These are phyloP conservation scores for Aphanoascus verrucosus DNA, from an alignment of 2,329 filamentous ascomycete genomes.

Conservation along the genomic window DNA sequence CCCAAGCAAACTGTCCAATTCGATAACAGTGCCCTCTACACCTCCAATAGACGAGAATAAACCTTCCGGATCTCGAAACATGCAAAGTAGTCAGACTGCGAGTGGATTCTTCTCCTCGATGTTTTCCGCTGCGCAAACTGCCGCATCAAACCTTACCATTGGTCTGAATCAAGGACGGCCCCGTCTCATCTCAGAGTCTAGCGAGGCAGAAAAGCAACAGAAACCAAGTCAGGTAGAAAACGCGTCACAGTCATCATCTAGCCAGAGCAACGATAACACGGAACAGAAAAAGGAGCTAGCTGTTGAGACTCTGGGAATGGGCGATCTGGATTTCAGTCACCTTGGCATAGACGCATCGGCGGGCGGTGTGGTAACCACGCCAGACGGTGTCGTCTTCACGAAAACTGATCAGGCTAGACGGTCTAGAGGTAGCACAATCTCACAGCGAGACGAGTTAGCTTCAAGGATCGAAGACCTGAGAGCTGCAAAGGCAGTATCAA, in stretches of 20 bases:
- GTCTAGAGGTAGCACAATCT: conserved; percentile 29
- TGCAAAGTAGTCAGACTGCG: conserved; percentile 42
- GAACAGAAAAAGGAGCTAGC: conserved; percentile 57
- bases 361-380: conserved; percentile 28
- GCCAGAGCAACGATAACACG: conserved; percentile 28
- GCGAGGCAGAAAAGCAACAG: conserved; percentile 25
- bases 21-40: conserved; percentile 60
- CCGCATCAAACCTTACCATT: conserved; percentile 68
- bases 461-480: conserved; percentile 50
- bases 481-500: conserved; percentile 50
- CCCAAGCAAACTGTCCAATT: conserved; percentile 80
- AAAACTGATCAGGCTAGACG: conserved; percentile 25
- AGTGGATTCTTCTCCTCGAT: conserved; percentile 85
- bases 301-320: conserved; percentile 77
- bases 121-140: conserved; percentile 85
- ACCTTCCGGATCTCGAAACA: conserved; percentile 41
- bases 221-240: conserved; percentile 21
- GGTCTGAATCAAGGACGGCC: conserved; percentile 42
- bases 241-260: conserved; percentile 23
- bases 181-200: conserved; percentile 26
- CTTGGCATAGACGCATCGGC: conserved; percentile 54
- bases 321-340: conserved; percentile 80
- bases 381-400: conserved; percentile 30
- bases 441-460: conserved; percentile 41
- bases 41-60: conserved; percentile 59